Percentiles rank a stretch among this genome's conserved stretches.
Evolutionary conservation across 73 alveolate genomes (phyloP).

Genomic region (Uronychia setigera): DNA sequence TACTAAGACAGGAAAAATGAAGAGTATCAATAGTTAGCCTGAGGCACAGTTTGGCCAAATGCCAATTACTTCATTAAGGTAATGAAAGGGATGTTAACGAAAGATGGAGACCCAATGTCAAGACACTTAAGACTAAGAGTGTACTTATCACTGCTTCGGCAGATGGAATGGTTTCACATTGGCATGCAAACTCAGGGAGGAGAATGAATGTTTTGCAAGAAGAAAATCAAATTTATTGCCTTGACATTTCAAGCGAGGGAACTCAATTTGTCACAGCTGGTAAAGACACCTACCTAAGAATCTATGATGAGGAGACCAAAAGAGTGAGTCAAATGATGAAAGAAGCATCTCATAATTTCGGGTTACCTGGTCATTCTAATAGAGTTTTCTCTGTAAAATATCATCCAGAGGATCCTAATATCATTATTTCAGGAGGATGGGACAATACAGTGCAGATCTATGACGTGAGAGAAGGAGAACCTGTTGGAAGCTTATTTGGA

Average conservation of each 20-base stretch:
- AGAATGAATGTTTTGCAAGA: conserved; percentile 82
- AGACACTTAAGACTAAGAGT: conserved; percentile 75
- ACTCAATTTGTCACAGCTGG: conserved; percentile 93
- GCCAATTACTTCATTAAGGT: no score
- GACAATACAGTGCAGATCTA: conserved; percentile 90
- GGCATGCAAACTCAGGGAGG: conserved; percentile 97
- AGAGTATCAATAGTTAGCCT: no score
- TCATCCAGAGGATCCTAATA: conserved; percentile 76
- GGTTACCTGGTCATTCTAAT: conserved; percentile 93
- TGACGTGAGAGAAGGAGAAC: conserved; percentile 91
- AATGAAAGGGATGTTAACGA: no score
- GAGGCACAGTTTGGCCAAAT: no score
- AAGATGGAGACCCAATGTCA: conserved; percentile 88
- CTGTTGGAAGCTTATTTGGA: conserved; percentile 87
- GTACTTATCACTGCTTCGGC: conserved; percentile 88
- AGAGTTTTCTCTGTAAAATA: conserved; percentile 91
- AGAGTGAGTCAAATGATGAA: conserved; percentile 70
- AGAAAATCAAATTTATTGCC: conserved; percentile 87
- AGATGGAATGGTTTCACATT: conserved; percentile 92
- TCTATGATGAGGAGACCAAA: conserved; percentile 96
- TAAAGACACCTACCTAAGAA: conserved; percentile 86
- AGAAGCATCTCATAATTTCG: conserved; percentile 78
- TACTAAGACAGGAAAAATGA: conserved; percentile 46
- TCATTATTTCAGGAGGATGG: conserved; percentile 97
- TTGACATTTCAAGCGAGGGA: conserved; percentile 93